These are phyloP conservation scores for Chloromonas sp. DNA, from an alignment of 163 green algal species.

Conservation along the genomic window DNA sequence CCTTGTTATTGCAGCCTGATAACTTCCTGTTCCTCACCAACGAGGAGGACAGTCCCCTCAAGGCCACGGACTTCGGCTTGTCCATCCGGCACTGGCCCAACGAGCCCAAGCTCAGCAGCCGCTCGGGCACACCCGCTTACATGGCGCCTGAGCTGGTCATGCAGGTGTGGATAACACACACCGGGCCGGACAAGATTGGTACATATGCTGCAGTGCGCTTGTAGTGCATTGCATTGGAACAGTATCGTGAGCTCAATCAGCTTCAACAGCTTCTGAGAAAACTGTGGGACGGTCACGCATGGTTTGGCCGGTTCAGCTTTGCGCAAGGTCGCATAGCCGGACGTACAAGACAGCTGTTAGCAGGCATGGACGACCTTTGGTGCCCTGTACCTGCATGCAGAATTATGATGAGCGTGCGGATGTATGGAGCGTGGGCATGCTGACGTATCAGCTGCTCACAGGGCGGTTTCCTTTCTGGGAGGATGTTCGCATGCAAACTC, in stretches of 20 bases:
- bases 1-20: slow-evolving; percentile 39
- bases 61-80: slow-evolving; percentile 92
- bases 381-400: slow-evolving; percentile 48
- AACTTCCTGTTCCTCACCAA: slow-evolving; percentile 77
- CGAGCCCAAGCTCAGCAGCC: slow-evolving; percentile 63
- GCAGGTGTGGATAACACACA: slow-evolving; percentile 48
- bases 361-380: no score
- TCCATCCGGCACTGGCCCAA: slow-evolving; percentile 66
- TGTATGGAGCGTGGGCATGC: slow-evolving; percentile 71
- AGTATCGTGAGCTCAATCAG: no score
- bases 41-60: slow-evolving; percentile 57
- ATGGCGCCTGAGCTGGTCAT: slow-evolving; percentile 83
- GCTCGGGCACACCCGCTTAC: slow-evolving; percentile 75
- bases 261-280: no score
- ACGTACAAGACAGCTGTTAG: no score
- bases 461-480: slow-evolving; percentile 71
- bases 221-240: no score
- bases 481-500: slow-evolving; percentile 65
- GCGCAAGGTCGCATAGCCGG: no score
- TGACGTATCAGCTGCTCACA: slow-evolving; percentile 68
- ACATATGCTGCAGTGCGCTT: no score
- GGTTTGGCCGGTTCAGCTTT: no score
- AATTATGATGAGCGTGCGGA: slow-evolving; percentile 72
- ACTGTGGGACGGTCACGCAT: no score
- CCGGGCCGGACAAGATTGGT: no score